Evolutionary conservation across 768 basidiomycete genomes (phyloP).

Genomic region (Agrocybe chaxingu): DNA sequence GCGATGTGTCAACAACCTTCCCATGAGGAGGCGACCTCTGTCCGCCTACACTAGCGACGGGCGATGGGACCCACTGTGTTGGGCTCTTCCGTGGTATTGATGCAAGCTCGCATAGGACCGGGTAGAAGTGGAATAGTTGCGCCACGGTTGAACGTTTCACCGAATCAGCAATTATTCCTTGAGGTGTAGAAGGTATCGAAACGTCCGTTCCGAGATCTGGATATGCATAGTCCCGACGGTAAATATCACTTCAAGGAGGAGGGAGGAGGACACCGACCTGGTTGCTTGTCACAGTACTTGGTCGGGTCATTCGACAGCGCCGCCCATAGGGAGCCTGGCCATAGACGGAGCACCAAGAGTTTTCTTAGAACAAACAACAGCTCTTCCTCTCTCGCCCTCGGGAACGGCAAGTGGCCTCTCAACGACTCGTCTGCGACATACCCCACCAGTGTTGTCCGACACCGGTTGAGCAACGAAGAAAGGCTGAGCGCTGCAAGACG

Average conservation of each 20-base stretch:
- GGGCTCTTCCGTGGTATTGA: conserved; percentile 70
- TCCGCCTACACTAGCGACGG: conserved; percentile 4
- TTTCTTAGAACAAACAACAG: conserved; percentile 80
- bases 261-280: conserved; percentile 36
- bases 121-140: conserved; percentile 88
- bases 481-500: conserved; percentile 77
- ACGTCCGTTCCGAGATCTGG: conserved; percentile 22
- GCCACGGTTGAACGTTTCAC: conserved; percentile 73
- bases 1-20: too few species aligned
- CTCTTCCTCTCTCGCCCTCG: conserved; percentile 86
- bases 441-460: conserved; percentile 58
- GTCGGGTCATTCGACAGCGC: conserved; percentile 67
- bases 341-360: conserved; percentile 67
- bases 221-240: too few species aligned
- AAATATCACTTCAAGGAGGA: not conserved
- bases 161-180: conserved; percentile 63
- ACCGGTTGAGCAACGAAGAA: conserved; percentile 75
- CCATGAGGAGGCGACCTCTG: too few species aligned
- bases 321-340: conserved; percentile 76
- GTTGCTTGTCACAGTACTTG: conserved; percentile 48
- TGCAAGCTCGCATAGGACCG: conserved; percentile 73
- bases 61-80: conserved; percentile 53
- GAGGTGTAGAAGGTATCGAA: conserved; percentile 42
- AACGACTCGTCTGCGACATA: conserved; percentile 85
- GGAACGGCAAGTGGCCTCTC: conserved; percentile 86